Evolutionary conservation across 108 stramenopile genomes (phyloP).

Genomic region (Skeletonema grethae): DNA sequence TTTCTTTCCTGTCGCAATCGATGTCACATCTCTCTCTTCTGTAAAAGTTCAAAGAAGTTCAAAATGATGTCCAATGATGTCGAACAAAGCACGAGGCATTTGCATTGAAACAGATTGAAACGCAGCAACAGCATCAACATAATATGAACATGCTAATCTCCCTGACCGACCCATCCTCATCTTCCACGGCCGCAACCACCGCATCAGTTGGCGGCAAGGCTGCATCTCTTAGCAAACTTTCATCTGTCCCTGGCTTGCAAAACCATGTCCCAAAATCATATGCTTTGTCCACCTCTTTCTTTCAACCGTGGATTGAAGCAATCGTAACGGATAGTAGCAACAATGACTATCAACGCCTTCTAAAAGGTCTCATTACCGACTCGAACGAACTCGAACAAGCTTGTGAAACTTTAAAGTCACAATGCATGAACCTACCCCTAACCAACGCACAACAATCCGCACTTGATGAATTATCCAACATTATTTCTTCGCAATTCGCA

Average conservation of each 20-base stretch:
- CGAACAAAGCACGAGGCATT: too few relatives aligned
- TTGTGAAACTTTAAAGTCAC: conserved; percentile 11
- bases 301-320: conserved; percentile 18
- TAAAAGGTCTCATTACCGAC: neutral
- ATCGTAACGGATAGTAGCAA: neutral
- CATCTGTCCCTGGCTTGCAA: neutral
- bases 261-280: conserved; percentile 18
- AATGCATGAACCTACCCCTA: conserved; percentile 8
- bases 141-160: neutral
- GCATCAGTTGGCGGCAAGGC: conserved; percentile 28
- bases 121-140: too few relatives aligned
- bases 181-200: neutral
- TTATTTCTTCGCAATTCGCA: conserved; percentile 9
- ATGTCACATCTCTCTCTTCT: too few relatives aligned
- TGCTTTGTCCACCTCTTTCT: conserved; percentile 25
- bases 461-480: neutral
- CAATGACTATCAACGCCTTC: neutral
- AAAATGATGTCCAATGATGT: too few relatives aligned
- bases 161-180: neutral
- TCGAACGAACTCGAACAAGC: neutral
- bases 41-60: too few relatives aligned
- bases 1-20: too few relatives aligned
- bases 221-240: conserved; percentile 22
- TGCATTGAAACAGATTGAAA: too few relatives aligned
- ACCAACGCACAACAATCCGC: conserved; percentile 2